Evolutionary conservation across 352 stramenopile genomes (phyloP).

Genomic region (Phytophthora chlamydospora): DNA sequence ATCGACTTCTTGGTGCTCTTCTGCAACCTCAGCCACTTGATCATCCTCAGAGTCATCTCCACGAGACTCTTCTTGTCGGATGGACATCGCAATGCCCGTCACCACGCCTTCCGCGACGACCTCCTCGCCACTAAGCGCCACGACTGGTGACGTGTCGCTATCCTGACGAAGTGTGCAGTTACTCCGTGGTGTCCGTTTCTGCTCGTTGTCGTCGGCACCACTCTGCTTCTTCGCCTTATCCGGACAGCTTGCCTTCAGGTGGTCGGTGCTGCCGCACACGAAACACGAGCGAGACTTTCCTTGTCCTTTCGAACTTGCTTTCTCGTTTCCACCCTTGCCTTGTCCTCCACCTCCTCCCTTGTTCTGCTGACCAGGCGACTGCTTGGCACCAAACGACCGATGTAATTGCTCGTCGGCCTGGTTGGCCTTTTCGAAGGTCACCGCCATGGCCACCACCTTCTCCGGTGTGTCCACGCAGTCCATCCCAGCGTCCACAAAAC

Average conservation of each 20-base stretch:
- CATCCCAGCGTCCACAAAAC: constrained; percentile 10
- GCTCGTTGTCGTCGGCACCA: background rate
- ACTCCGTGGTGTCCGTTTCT: background rate
- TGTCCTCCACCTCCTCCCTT: background rate
- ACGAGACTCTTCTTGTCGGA: no score
- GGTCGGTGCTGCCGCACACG: constrained; percentile 6
- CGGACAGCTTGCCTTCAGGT: background rate
- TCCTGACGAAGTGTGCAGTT: constrained; percentile 13
- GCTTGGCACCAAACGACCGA: constrained; percentile 5
- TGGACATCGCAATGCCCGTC: no score
- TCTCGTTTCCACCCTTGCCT: constrained; percentile 3
- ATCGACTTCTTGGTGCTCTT: no score
- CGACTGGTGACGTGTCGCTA: background rate
- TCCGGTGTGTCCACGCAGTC: constrained; percentile 15
- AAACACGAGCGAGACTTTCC: constrained; percentile 9
- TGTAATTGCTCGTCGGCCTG: constrained; percentile 1
- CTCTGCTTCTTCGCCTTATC: constrained; percentile 5
- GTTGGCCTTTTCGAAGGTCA: constrained; percentile 23
- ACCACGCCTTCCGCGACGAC: no score
- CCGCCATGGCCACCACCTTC: constrained; percentile 4
- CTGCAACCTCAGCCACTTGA: no score
- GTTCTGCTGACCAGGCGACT: background rate
- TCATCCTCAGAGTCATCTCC: no score
- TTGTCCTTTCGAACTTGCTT: constrained; percentile 2
- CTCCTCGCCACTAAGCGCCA: no score